Percentiles rank a stretch among this genome's conserved stretches.
Evolutionary conservation across 2,329 filamentous ascomycete species (phyloP).

Genomic region (Biscogniauxia mediterranea): DNA sequence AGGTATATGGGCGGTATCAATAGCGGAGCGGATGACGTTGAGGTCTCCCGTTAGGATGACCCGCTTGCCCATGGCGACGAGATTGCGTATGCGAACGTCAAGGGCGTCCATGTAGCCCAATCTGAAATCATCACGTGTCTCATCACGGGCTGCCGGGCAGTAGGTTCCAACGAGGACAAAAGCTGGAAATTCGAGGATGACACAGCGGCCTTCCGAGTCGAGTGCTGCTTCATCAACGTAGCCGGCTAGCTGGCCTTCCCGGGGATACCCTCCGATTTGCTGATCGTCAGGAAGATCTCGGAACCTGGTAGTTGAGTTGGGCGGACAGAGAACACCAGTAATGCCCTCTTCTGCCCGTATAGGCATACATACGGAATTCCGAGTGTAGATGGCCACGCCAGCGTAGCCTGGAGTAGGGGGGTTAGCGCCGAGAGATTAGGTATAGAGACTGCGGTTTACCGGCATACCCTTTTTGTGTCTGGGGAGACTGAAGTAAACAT

Average conservation of each 20-base stretch:
- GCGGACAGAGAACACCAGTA: conserved; percentile 73
- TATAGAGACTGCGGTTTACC: not conserved
- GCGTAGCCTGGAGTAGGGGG: conserved; percentile 69
- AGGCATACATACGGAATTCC: conserved; percentile 80
- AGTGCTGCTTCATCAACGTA: conserved; percentile 67
- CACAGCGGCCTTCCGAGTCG: conserved; percentile 88
- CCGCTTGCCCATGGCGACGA: conserved; percentile 75
- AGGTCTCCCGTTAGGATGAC: conserved; percentile 86
- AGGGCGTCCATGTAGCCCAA: conserved; percentile 76
- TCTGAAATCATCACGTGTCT: conserved; percentile 78
- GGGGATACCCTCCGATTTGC: conserved; percentile 88
- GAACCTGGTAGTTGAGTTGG: conserved; percentile 69
- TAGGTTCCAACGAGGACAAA: conserved; percentile 94
- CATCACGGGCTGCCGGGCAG: conserved; percentile 84
- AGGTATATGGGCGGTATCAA: conserved; percentile 73
- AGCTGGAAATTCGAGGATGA: conserved; percentile 88
- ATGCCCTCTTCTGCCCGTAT: conserved; percentile 94
- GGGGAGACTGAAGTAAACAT: conserved; percentile 91
- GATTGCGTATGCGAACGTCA: conserved; percentile 80
- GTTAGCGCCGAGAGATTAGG: too few relatives aligned
- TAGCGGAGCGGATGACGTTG: conserved; percentile 69
- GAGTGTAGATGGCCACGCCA: conserved; percentile 91
- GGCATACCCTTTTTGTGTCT: conserved; percentile 82
- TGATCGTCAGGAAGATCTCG: conserved; percentile 70
- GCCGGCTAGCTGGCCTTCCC: conserved; percentile 61